Evolutionary conservation across 805 yeast genomes (phyloP).

Genomic region (Ogataea trehalophila): DNA sequence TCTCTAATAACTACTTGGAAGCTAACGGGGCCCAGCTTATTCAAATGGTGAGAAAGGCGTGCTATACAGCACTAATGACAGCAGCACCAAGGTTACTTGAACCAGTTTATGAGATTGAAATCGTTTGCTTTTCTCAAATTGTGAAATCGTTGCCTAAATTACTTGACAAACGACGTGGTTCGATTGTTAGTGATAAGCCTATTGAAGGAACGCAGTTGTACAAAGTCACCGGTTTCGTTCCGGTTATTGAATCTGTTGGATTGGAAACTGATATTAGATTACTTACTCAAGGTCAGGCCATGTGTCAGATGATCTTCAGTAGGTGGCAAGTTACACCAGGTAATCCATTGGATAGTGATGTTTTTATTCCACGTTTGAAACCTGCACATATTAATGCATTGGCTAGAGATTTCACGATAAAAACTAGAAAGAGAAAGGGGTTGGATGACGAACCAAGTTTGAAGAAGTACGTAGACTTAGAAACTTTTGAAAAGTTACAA

Average conservation of each 20-base stretch:
- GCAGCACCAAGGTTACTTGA: conserved; percentile 79
- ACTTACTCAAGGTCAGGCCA: conserved; percentile 73
- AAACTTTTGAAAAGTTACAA: conserved; percentile 47
- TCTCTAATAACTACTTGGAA: conserved; percentile 44
- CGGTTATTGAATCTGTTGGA: conserved; percentile 88
- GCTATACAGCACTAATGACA: conserved; percentile 72
- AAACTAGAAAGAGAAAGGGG: conserved; percentile 87
- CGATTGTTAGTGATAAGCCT: conserved; percentile 39
- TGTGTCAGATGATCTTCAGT: conserved; percentile 59
- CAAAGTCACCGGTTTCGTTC: conserved; percentile 59
- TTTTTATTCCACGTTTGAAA: conserved; percentile 60
- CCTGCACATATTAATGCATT: conserved; percentile 68
- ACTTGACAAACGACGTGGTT: conserved; percentile 69
- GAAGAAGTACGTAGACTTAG: conserved; percentile 61
- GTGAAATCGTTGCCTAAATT: conserved; percentile 26
- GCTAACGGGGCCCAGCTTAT: conserved; percentile 67
- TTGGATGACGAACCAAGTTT: conserved; percentile 67
- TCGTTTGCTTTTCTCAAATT: conserved; percentile 45
- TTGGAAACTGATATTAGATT: conserved; percentile 81
- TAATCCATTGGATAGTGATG: conserved; percentile 73
- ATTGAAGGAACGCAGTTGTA: conserved; percentile 72
- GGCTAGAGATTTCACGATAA: conserved; percentile 85
- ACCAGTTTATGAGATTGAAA: conserved; percentile 63
- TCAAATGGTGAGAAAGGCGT: conserved; percentile 79
- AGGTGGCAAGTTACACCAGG: conserved; percentile 85